A percentile compares a stretch with the other conserved stretches of the same genome.
Conservation (phyloP, 208 protist genomes). For the Leishmania lainsoni region DNA sequence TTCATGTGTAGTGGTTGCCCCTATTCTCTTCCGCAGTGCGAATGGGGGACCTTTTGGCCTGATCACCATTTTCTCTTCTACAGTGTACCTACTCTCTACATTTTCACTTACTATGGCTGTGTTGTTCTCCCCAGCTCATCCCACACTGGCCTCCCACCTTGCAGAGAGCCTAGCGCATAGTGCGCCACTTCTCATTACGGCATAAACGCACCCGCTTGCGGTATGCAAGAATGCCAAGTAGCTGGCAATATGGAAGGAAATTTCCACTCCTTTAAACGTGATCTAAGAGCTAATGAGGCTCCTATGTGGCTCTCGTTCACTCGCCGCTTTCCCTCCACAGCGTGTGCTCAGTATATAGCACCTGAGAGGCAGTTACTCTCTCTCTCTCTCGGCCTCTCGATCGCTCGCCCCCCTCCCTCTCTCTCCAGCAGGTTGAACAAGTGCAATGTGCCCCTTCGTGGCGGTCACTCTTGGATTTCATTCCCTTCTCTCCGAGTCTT, state of each 20-base stretch:
- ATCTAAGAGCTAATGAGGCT: not conserved
- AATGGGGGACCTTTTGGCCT: not conserved
- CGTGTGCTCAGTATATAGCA: not conserved
- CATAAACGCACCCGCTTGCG: too few relatives aligned
- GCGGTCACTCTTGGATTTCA: not conserved
- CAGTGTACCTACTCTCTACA: not conserved
- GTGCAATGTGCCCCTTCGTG: not conserved
- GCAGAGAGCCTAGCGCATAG: not conserved
- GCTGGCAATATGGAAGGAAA: not conserved
- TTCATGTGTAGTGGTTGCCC: not conserved
- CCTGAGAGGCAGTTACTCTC: not conserved
- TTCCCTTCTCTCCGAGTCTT: not conserved
- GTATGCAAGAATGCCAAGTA: not conserved
- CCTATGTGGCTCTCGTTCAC: not conserved
- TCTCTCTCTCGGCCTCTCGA: too few relatives aligned
- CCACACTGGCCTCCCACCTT: not conserved
- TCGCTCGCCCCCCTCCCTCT: not conserved
- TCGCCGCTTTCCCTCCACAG: not conserved
- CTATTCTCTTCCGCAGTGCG: not conserved
- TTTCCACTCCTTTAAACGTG: not conserved
- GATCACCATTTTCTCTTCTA: not conserved
- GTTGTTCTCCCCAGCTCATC: not conserved
- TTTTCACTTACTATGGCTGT: not conserved
- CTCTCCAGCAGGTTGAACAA: not conserved
- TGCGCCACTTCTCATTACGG: not conserved